Evolutionary conservation across 2,329 filamentous ascomycete genomes (phyloP).

Genomic region (Dothideomycetes sp.): DNA sequence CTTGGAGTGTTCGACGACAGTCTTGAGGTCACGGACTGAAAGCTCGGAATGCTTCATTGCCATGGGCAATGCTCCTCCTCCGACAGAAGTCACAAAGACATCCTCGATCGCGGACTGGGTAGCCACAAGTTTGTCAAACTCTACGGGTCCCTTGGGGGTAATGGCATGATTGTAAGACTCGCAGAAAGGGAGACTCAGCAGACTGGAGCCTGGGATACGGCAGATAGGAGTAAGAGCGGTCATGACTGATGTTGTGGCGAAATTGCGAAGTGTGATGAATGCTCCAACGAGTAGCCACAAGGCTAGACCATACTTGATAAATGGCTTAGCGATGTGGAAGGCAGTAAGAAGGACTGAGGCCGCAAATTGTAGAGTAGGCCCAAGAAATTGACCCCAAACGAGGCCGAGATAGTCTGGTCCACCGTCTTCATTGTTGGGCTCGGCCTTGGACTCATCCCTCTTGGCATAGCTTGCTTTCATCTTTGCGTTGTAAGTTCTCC

Average conservation of each 20-base stretch:
- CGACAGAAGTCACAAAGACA: conserved; percentile 56
- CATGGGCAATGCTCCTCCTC: conserved; percentile 56
- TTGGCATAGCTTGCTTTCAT: neutral
- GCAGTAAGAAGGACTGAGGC: conserved; percentile 48
- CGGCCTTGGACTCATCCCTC: neutral
- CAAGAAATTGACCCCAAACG: conserved; percentile 22
- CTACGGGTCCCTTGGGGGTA: conserved; percentile 29
- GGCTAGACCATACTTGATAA: conserved; percentile 51
- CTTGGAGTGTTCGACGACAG: conserved; percentile 58
- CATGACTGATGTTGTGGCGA: conserved; percentile 50
- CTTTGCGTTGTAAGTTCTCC: conserved; percentile 11
- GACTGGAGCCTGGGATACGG: conserved; percentile 52
- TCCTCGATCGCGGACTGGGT: conserved; percentile 68
- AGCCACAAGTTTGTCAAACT: conserved; percentile 65
- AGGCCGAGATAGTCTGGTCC: conserved; percentile 9
- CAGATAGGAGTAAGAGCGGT: conserved; percentile 59
- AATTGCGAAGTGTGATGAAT: conserved; percentile 49
- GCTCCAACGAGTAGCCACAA: conserved; percentile 50
- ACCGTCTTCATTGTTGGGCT: neutral
- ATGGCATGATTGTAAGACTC: conserved; percentile 7
- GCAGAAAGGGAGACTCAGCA: conserved; percentile 56
- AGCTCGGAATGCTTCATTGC: conserved; percentile 71
- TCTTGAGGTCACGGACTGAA: conserved; percentile 62
- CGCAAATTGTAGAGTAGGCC: conserved; percentile 35
- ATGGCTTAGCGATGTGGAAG: conserved; percentile 51